phyloP scores from a whole-genome alignment of 768 basidiomycete genomes.

The Tricholoma sp. region DNA sequence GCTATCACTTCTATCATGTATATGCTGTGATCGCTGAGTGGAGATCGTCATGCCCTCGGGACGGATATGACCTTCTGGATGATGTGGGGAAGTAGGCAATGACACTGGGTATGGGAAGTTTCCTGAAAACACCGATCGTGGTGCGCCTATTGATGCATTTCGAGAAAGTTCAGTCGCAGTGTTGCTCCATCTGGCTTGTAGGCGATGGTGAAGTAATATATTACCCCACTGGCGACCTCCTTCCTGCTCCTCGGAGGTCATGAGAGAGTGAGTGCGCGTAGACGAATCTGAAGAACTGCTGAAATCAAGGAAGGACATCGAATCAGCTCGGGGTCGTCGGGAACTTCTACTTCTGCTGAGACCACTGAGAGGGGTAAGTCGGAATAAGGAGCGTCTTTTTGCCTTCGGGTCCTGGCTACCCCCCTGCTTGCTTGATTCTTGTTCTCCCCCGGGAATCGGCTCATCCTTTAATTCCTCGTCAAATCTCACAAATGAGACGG shows the following conservation, averaged over 20 bases:
- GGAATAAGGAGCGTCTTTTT: conserved; percentile 15
- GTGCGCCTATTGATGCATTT: conserved; percentile 7
- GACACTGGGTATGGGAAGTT: conserved; percentile 43
- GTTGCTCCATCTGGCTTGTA: conserved; percentile 37
- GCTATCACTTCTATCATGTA: conserved; percentile 26
- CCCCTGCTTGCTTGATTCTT: neutral
- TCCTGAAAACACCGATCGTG: conserved; percentile 18
- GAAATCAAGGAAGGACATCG: conserved; percentile 36
- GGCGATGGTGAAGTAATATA: conserved; percentile 3
- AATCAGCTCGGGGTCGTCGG: conserved; percentile 8
- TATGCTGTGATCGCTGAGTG: conserved; percentile 43
- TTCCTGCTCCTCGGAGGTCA: conserved; percentile 9
- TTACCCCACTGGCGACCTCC: neutral
- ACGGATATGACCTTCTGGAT: conserved; percentile 17
- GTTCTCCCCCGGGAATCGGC: neutral
- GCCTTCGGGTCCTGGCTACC: conserved; percentile 12
- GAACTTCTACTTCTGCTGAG: conserved; percentile 8
- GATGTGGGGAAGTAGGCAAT: conserved; percentile 38
- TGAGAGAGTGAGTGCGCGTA: conserved; percentile 13
- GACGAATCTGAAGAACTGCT: conserved; percentile 27
- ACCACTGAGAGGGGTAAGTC: conserved; percentile 22
- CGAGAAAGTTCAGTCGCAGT: conserved; percentile 13
- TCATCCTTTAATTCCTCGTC: neutral
- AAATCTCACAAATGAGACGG: conserved; percentile 1
- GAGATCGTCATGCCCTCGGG: conserved; percentile 7